Percentiles rank a stretch among this genome's conserved stretches.
These are phyloP conservation scores for Alternaria longipes DNA, from an alignment of 2,329 filamentous ascomycete genomes.

Conservation along the genomic window DNA sequence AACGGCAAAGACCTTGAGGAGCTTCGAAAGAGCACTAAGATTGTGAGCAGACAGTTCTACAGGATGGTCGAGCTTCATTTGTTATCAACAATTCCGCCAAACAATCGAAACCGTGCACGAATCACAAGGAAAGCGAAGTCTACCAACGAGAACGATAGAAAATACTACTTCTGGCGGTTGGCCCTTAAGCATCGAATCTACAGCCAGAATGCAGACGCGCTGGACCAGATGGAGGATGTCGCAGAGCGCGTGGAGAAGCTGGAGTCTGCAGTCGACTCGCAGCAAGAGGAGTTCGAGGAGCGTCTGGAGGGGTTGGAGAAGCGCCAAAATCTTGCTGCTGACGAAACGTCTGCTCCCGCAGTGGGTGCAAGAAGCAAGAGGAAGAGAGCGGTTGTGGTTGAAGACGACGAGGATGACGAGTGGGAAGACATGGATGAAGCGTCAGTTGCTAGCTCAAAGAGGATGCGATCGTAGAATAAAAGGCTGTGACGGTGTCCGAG, in stretches of 20 bases:
- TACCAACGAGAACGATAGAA: conserved; percentile 66
- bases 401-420: conserved; percentile 53
- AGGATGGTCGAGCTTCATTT: conserved; percentile 80
- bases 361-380: conserved; percentile 28
- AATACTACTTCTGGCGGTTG: conserved; percentile 76
- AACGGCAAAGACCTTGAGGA: conserved; percentile 61
- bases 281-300: conserved; percentile 77
- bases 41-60: conserved; percentile 78
- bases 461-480: conserved; percentile 27
- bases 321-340: conserved; percentile 36
- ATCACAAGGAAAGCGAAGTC: conserved; percentile 56
- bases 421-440: conserved; percentile 47
- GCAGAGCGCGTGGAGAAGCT: conserved; percentile 76
- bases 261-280: conserved; percentile 71
- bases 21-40: conserved; percentile 72
- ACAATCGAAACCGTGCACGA: conserved; percentile 59
- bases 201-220: conserved; percentile 74
- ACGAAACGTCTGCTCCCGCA: conserved; percentile 22
- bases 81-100: conserved; percentile 63
- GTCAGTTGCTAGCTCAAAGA: conserved; percentile 41
- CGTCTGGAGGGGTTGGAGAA: conserved; percentile 63
- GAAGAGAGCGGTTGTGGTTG: conserved; percentile 48
- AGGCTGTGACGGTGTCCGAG: neutral
- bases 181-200: conserved; percentile 81
- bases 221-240: conserved; percentile 72